phyloP scores from a whole-genome alignment of 2,329 filamentous ascomycete genomes.

The Cercospora sp. region DNA sequence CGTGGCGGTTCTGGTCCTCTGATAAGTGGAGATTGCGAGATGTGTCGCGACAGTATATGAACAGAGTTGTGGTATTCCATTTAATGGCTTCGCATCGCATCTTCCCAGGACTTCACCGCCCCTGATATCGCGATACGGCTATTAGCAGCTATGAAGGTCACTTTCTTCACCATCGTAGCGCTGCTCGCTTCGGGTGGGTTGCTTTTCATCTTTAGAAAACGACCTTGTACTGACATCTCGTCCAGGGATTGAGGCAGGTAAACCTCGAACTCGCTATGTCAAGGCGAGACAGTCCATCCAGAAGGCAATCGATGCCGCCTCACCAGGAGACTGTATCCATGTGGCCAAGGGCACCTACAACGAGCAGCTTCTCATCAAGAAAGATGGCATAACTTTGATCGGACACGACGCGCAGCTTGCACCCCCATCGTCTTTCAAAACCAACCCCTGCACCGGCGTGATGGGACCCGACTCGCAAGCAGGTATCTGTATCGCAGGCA shows the following conservation, averaged over 20 bases:
- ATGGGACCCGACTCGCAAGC: not conserved
- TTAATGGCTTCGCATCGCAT: not conserved
- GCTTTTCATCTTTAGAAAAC: not conserved
- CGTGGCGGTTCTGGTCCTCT: not conserved
- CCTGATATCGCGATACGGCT: not conserved
- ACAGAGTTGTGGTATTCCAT: not conserved
- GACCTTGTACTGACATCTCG: not conserved
- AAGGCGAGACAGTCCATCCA: not conserved
- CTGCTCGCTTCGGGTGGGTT: not conserved
- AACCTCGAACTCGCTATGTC: not conserved
- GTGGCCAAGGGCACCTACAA: not conserved
- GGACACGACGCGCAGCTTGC: not conserved
- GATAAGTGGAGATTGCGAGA: not conserved
- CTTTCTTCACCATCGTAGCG: not conserved
- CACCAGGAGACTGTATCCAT: not conserved
- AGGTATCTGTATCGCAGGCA: conserved; percentile 1
- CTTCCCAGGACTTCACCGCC: not conserved
- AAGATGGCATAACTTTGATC: not conserved
- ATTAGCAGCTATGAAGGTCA: not conserved
- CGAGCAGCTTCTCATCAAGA: not conserved
- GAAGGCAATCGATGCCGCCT: not conserved
- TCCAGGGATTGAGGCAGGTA: not conserved
- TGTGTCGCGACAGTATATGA: not conserved
- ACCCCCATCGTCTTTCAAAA: not conserved
- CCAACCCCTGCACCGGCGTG: not conserved